Evolutionary conservation across 1,284 basidiomycete genomes (phyloP).

Genomic region (Ganoderma resinaceum): DNA sequence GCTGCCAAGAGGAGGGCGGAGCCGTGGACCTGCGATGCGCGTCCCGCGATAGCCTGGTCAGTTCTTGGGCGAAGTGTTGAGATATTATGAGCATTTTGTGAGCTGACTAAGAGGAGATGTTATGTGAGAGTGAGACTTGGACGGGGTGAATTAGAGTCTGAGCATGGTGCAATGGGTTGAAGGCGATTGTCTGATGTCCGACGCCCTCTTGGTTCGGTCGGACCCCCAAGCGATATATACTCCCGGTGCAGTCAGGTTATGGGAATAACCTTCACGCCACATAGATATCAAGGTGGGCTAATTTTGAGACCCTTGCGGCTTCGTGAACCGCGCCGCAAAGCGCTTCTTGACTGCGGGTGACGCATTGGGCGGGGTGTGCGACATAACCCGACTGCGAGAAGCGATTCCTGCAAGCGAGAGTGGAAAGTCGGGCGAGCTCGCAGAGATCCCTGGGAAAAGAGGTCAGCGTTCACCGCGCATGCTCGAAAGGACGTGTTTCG

Average conservation of each 20-base stretch:
- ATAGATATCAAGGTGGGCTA: neutral
- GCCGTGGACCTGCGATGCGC: conserved; percentile 1
- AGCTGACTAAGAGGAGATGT: neutral
- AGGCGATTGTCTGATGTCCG: neutral
- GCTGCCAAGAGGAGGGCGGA: neutral
- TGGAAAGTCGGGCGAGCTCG: conserved; percentile 2
- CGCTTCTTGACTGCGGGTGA: conserved; percentile 3
- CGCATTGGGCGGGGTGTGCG: neutral
- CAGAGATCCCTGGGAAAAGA: neutral
- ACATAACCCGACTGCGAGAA: neutral
- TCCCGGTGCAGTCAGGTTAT: neutral
- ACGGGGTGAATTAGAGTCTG: neutral
- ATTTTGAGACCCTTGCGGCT: neutral
- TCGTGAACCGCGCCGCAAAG: neutral
- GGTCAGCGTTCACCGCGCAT: neutral
- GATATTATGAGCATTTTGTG: neutral
- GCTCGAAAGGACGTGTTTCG: neutral
- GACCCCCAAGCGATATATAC: neutral
- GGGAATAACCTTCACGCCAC: conserved; percentile 5
- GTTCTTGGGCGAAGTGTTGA: neutral
- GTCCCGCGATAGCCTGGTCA: neutral
- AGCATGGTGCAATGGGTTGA: neutral
- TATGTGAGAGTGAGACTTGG: neutral
- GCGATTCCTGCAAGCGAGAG: neutral
- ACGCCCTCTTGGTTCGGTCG: neutral